phyloP scores from a whole-genome alignment of 805 yeast species.

The Candida coquimbonensis region DNA sequence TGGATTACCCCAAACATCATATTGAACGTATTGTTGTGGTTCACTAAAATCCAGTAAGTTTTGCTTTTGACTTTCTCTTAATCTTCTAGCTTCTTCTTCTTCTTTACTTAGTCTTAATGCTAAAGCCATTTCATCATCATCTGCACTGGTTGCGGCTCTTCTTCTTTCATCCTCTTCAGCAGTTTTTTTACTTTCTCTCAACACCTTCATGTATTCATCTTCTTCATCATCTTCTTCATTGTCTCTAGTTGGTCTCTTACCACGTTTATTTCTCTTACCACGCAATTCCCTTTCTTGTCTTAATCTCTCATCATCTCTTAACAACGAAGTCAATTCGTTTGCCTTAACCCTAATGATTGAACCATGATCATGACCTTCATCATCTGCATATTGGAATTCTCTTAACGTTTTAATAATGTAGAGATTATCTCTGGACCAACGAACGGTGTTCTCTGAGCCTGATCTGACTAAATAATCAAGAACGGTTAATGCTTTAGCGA shows the following conservation, averaged over 20 bases:
- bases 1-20: slow-evolving; percentile 25
- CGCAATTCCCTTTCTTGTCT: slow-evolving; percentile 54
- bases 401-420: slow-evolving; percentile 85
- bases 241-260: slow-evolving; percentile 22
- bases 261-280: slow-evolving; percentile 29
- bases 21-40: slow-evolving; percentile 30
- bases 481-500: slow-evolving; percentile 85
- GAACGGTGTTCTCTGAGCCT: slow-evolving; percentile 84
- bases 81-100: slow-evolving; percentile 64
- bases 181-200: slow-evolving; percentile 71
- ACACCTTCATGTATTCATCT: slow-evolving; percentile 70
- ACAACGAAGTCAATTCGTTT: slow-evolving; percentile 72
- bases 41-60: slow-evolving; percentile 47
- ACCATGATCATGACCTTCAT: slow-evolving; percentile 77
- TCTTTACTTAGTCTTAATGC: slow-evolving; percentile 70
- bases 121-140: slow-evolving; percentile 49
- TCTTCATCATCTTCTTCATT: slow-evolving; percentile 39
- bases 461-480: slow-evolving; percentile 78
- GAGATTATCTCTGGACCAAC: slow-evolving; percentile 86
- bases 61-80: slow-evolving; percentile 33
- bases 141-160: slow-evolving; percentile 35
- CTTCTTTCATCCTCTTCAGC: slow-evolving; percentile 78
- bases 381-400: slow-evolving; percentile 82
- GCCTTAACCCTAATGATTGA: slow-evolving; percentile 85
- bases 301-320: slow-evolving; percentile 78